These are phyloP conservation scores for Cladosporium velox DNA, from an alignment of 2,329 filamentous ascomycete genomes.

Conservation along the genomic window DNA sequence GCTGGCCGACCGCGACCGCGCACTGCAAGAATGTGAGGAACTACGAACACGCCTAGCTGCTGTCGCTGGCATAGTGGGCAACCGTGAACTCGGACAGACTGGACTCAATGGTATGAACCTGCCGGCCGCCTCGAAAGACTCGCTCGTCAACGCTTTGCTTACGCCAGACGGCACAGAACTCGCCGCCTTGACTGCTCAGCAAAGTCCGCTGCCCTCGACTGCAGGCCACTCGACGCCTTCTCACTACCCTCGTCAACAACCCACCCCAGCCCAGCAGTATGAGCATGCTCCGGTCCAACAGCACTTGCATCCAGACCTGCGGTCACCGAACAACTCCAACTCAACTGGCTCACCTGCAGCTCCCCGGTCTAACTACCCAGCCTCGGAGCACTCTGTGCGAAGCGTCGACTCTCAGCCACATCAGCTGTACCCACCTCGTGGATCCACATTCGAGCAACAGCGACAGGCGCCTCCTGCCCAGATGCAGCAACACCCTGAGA, in stretches of 20 bases:
- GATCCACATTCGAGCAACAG: slow-evolving; percentile 24
- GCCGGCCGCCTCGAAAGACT: slow-evolving; percentile 27
- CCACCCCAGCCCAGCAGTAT: slow-evolving; percentile 20
- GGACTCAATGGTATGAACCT: slow-evolving; percentile 35
- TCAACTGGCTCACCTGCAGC: slow-evolving; percentile 12
- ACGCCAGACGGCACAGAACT: slow-evolving; percentile 43
- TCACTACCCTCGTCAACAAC: slow-evolving; percentile 10
- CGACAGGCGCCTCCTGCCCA: slow-evolving; percentile 20
- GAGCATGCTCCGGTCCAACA: slow-evolving; percentile 25
- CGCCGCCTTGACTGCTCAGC: slow-evolving; percentile 49
- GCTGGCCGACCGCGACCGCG: slow-evolving; percentile 66
- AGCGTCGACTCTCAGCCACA: slow-evolving; percentile 24
- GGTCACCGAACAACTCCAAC: slow-evolving; percentile 20
- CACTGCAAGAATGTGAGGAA: slow-evolving; percentile 78
- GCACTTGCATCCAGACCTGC: slow-evolving; percentile 38
- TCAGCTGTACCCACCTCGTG: slow-evolving; percentile 21
- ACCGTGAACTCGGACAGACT: slow-evolving; percentile 21
- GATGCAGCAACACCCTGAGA: slow-evolving; percentile 16
- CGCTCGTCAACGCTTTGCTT: slow-evolving; percentile 33
- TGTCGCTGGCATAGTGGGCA: slow-evolving; percentile 34
- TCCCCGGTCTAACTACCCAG: slow-evolving; percentile 1
- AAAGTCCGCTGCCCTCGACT: slow-evolving; percentile 43
- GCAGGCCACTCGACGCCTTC: slow-evolving; percentile 12
- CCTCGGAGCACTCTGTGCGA: slow-evolving; percentile 12
- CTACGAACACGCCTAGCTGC: slow-evolving; percentile 64